Base-by-base conservation (phyloP, 495 filamentous ascomycete genomes). In the Cercophora scortea region DNA sequence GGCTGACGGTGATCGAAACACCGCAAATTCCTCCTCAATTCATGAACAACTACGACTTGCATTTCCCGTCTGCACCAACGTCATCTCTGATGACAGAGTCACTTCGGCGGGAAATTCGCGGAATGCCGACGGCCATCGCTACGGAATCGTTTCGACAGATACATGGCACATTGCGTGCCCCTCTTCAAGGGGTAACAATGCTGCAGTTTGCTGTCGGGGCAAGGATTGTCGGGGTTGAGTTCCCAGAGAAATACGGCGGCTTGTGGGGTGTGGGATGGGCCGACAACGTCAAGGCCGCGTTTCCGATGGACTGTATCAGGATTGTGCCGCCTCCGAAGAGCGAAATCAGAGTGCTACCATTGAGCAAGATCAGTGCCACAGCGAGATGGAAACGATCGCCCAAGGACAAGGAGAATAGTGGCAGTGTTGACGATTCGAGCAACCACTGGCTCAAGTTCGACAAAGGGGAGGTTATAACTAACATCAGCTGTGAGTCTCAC, bases 211-310 rank as follows among this genome's bases (percentile, higher is more conserved):
- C 65, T 7, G 44, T 54, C 4, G 74, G 76, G 3, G 69, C 71
- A 0, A 52, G 56, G 25, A 72, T 79, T 15, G 61, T 74, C 10
- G 73, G 72, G 0, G 64, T 77, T 16, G 69, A 72, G 35, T 79
- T 76, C 50, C 73, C 71, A 0, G 54, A 54, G 12, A 53, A 60
- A 42, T 77, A 73, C 48, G 54, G 59, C 4, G 76, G 76, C n/a
- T 63, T 71, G 52, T 79, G 74, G 73, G 70, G 64, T 15, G 56
- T 69, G 9, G 74, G 73, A 8, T 77, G 75, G 68, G 71, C 74
- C 25, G 74, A 78, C 44, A 68, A 71, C 3, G 58, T 59, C 9
- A 52, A 61, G 33, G 75, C 67, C 1, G 61, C 64, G 15, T 71
- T 78, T 49, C 74, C 73, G 39, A 49, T 62, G 44, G 67, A 71